Percentiles rank a stretch among this genome's conserved stretches.
phyloP scores from a whole-genome alignment of 2,329 filamentous ascomycete genomes.

The Cladophialophora psammophila region DNA sequence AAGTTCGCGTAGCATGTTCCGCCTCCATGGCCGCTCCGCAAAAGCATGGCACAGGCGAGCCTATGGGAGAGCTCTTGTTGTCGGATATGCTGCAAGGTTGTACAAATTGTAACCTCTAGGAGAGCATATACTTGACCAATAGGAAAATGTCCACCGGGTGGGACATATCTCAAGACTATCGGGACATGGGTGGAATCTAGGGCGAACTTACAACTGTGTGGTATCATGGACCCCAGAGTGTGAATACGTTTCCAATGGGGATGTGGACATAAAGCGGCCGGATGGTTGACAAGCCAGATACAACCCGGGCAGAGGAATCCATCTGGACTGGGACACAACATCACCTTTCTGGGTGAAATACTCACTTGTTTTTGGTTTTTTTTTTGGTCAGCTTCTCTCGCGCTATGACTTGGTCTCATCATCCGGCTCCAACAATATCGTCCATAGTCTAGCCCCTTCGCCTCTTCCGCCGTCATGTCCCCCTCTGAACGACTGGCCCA shows the following conservation, averaged over 20 bases:
- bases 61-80: neutral
- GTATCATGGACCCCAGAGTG: too few species aligned
- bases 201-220: too few species aligned
- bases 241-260: too few species aligned
- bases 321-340: conserved; percentile 3
- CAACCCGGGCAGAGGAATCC: neutral
- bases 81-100: neutral
- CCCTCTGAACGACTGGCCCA: conserved; percentile 56
- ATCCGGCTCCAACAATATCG: conserved; percentile 28
- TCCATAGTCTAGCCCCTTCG: conserved; percentile 38
- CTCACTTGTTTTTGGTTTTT: neutral
- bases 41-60: neutral
- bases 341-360: neutral
- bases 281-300: neutral
- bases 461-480: conserved; percentile 45
- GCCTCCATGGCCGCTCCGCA: neutral
- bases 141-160: neutral
- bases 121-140: neutral
- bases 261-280: too few species aligned
- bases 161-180: neutral
- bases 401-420: neutral
- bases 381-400: neutral
- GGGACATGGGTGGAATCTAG: too few species aligned
- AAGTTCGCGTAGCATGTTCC: neutral
- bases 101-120: neutral